phyloP scores from a whole-genome alignment of 106 monocot species.

The Chionographis japonica region DNA sequence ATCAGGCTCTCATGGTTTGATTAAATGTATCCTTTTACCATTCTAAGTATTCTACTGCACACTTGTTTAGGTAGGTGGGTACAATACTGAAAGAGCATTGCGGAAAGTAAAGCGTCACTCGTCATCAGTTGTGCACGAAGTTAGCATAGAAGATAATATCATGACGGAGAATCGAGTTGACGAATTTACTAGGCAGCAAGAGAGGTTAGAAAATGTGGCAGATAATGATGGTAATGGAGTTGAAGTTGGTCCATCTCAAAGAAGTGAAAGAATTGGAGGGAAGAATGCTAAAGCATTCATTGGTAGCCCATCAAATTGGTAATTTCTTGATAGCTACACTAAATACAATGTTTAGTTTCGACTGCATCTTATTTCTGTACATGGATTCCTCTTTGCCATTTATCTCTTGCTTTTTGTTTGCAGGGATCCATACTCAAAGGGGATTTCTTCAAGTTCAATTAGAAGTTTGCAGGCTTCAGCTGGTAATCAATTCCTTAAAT shows the following conservation, averaged over 20 bases:
- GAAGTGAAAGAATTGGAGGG: constrained; percentile 3
- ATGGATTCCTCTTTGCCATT: neutral
- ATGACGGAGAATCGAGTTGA: constrained; percentile 23
- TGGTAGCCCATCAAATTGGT: constrained; percentile 62
- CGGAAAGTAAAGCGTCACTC: constrained; percentile 55
- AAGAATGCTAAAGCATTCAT: constrained; percentile 23
- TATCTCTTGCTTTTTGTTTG: constrained; percentile 5
- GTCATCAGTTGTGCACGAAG: constrained; percentile 15
- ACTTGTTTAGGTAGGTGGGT: constrained; percentile 40
- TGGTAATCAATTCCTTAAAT: constrained; percentile 17
- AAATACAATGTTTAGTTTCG: neutral
- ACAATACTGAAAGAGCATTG: constrained; percentile 44
- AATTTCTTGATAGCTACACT: neutral
- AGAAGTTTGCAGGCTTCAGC: constrained; percentile 17
- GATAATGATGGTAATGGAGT: neutral
- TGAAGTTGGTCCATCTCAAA: constrained; percentile 12
- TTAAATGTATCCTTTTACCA: neutral
- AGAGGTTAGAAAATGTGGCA: constrained; percentile 10
- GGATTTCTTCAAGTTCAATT: constrained; percentile 20
- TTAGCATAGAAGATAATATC: constrained; percentile 28
- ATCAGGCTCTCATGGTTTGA: neutral
- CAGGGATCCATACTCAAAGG: constrained; percentile 67
- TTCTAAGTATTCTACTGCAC: neutral
- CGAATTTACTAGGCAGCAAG: constrained; percentile 1
- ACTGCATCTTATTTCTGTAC: neutral